Percentiles rank a stretch among this genome's conserved stretches.
Conservation (phyloP, 2,329 filamentous ascomycete species). For the Chaetomium strumarium region DNA sequence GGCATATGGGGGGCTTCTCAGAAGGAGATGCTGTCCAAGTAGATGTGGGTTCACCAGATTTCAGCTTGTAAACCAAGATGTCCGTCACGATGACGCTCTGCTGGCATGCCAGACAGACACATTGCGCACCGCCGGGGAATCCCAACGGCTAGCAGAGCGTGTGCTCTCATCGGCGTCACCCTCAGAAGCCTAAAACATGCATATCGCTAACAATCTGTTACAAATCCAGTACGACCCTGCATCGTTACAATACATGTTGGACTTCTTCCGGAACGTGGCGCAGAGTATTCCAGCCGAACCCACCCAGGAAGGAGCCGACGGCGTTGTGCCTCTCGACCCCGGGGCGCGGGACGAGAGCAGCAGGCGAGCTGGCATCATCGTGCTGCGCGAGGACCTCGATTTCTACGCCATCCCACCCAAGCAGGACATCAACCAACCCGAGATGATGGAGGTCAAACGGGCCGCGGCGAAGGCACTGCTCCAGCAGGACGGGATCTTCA, state of each 20-base stretch:
- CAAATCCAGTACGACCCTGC: slow-evolving; percentile 79
- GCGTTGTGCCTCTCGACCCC: slow-evolving; percentile 63
- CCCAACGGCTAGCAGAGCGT: not conserved
- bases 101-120: not conserved
- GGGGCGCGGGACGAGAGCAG: slow-evolving; percentile 67
- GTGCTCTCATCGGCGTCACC: not conserved
- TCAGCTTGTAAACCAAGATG: slow-evolving; percentile 18
- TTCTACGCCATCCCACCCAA: slow-evolving; percentile 93
- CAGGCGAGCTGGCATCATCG: slow-evolving; percentile 95
- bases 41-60: slow-evolving; percentile 55
- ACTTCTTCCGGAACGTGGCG: slow-evolving; percentile 94
- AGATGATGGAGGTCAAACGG: slow-evolving; percentile 96
- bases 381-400: slow-evolving; percentile 90
- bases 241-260: slow-evolving; percentile 97
- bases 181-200: slow-evolving; percentile 22
- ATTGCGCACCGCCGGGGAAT: not conserved
- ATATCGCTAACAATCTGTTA: slow-evolving; percentile 35
- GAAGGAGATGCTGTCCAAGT: slow-evolving; percentile 95
- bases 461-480: slow-evolving; percentile 83
- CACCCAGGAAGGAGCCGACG: slow-evolving; percentile 53
- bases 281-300: slow-evolving; percentile 83
- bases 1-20: slow-evolving; percentile 87
- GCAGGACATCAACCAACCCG: slow-evolving; percentile 72
- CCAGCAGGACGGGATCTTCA: slow-evolving; percentile 91
- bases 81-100: slow-evolving; percentile 10